Evolutionary conservation across 768 basidiomycete genomes (phyloP).

Genomic region (Termitomyces sp.): DNA sequence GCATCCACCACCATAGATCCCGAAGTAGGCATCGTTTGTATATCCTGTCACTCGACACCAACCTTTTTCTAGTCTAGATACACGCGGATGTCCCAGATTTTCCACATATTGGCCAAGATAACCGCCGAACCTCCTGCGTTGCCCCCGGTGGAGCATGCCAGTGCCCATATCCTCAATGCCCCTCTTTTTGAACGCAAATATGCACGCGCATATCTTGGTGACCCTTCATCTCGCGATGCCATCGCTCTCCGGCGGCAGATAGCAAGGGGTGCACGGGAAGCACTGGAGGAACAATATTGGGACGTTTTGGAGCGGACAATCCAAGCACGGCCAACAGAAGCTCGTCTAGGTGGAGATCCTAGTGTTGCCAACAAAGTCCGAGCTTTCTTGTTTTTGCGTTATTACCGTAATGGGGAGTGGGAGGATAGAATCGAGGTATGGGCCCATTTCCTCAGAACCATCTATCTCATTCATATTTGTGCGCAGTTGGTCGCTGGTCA

Average conservation of each 20-base stretch:
- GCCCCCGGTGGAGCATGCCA: constrained; percentile 72
- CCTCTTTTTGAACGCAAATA: constrained; percentile 79
- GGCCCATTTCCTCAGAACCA: background rate
- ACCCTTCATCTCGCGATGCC: constrained; percentile 60
- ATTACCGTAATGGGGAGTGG: constrained; percentile 81
- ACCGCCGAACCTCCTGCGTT: constrained; percentile 71
- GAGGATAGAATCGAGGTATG: constrained; percentile 82
- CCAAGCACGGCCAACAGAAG: constrained; percentile 76
- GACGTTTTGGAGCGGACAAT: constrained; percentile 79
- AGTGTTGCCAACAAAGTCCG: constrained; percentile 85
- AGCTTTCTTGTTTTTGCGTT: constrained; percentile 78
- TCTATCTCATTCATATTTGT: background rate
- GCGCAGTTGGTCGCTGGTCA: constrained; percentile 75
- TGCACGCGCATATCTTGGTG: constrained; percentile 72
- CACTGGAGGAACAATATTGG: constrained; percentile 88
- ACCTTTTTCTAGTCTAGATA: constrained; percentile 34
- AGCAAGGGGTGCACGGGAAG: constrained; percentile 69
- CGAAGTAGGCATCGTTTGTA: constrained; percentile 39
- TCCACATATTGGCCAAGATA: constrained; percentile 72
- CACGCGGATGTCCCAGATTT: constrained; percentile 62
- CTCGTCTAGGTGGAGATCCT: constrained; percentile 86
- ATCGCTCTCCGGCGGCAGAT: constrained; percentile 65
- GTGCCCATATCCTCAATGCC: constrained; percentile 78
- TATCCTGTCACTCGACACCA: background rate
- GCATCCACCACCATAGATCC: constrained; percentile 55